Conservation (phyloP, 2,329 filamentous ascomycete species). For the Orbilia javanica region DNA sequence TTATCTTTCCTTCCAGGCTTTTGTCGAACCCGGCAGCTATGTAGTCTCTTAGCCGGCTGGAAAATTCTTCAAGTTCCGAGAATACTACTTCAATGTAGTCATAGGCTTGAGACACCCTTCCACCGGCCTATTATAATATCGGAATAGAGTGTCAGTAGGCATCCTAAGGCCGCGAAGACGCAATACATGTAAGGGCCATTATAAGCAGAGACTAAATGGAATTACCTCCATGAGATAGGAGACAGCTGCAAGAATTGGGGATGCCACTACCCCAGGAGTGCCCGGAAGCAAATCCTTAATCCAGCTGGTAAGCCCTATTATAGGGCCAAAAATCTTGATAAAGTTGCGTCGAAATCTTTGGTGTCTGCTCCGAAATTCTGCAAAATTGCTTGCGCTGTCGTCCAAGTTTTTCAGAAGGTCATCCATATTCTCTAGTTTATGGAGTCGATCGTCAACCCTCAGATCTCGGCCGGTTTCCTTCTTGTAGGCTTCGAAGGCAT, state of each 20-base stretch:
- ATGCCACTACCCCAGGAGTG: conserved; percentile 3
- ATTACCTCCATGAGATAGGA: conserved; percentile 2
- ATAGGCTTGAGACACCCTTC: not conserved
- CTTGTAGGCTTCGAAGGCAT: not conserved
- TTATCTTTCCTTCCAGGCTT: conserved; percentile 5
- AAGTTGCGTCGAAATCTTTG: conserved; percentile 1
- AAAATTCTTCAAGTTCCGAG: conserved; percentile 2
- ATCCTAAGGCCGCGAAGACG: not conserved
- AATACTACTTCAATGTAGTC: conserved; percentile 8
- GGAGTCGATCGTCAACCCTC: not conserved
- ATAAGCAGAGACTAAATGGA: not conserved
- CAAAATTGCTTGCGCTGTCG: not conserved
- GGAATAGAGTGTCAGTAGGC: not conserved
- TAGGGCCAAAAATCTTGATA: not conserved
- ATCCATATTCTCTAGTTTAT: not conserved
- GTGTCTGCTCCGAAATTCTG: conserved; percentile 1
- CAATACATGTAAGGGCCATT: no score
- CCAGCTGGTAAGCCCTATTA: not conserved
- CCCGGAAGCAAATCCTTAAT: not conserved
- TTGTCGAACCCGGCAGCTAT: conserved; percentile 6
- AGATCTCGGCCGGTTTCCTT: conserved; percentile 11
- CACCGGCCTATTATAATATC: not conserved
- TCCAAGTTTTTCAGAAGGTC: conserved; percentile 1
- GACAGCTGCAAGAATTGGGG: not conserved
- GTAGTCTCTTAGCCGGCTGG: not conserved